Evolutionary conservation across 441 rosid species (phyloP).

Genomic region (Pelargonium fulgidum): DNA sequence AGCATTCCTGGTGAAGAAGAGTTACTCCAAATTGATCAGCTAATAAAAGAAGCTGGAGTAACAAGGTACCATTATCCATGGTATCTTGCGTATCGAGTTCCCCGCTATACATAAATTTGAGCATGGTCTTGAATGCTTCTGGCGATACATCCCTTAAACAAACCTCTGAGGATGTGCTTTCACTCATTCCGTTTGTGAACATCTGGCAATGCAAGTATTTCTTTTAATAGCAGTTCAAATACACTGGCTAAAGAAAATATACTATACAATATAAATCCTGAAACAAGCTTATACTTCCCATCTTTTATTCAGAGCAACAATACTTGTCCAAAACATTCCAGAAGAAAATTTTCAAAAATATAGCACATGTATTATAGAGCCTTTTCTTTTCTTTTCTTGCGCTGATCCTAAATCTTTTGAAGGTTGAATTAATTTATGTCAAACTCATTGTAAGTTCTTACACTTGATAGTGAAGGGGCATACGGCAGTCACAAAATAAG

Average conservation of each 20-base stretch:
- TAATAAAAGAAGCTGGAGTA: slow-evolving; percentile 79
- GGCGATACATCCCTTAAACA: slow-evolving; percentile 61
- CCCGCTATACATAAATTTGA: slow-evolving; percentile 76
- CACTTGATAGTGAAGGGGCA: slow-evolving; percentile 7
- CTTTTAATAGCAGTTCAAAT: slow-evolving; percentile 18
- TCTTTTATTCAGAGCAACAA: not conserved
- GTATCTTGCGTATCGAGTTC: slow-evolving; percentile 60
- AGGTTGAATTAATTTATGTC: not conserved
- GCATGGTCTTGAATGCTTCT: slow-evolving; percentile 72
- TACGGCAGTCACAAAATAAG: slow-evolving; percentile 1
- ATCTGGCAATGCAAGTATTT: slow-evolving; percentile 45
- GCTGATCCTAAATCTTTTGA: not conserved
- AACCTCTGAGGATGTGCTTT: slow-evolving; percentile 64
- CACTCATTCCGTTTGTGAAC: slow-evolving; percentile 98
- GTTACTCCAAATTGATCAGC: slow-evolving; percentile 84
- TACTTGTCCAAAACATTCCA: not conserved
- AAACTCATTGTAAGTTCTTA: not conserved
- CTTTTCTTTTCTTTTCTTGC: not conserved
- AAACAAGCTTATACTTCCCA: not conserved
- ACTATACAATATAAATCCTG: slow-evolving; percentile 4
- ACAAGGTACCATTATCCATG: slow-evolving; percentile 51
- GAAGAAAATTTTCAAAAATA: not conserved
- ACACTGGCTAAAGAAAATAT: slow-evolving; percentile 18
- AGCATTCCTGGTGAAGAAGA: slow-evolving; percentile 91
- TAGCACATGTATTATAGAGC: not conserved